These are phyloP conservation scores for Phialocephala sp. DNA, from an alignment of 2,329 filamentous ascomycete species.

Conservation along the genomic window DNA sequence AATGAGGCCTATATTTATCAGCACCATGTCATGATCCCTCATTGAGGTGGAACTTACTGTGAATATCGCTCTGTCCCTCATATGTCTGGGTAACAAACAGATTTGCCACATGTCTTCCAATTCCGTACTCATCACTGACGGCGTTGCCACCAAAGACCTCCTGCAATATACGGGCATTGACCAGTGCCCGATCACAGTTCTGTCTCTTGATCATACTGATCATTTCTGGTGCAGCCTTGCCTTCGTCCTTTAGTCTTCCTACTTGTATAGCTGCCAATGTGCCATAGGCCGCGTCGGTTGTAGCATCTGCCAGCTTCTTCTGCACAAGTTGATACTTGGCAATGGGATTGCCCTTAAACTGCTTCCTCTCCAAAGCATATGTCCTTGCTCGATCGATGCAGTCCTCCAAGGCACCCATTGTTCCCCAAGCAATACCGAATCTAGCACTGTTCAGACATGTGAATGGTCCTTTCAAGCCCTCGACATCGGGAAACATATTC, in stretches of 20 bases:
- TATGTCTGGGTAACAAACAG: conserved; percentile 98
- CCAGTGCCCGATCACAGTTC: conserved; percentile 90
- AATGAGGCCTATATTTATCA: conserved; percentile 63
- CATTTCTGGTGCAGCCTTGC: conserved; percentile 91
- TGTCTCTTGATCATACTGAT: conserved; percentile 96
- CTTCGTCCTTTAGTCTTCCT: conserved; percentile 89
- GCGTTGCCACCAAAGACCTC: conserved; percentile 98
- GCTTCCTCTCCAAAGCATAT: conserved; percentile 91
- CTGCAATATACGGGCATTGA: conserved; percentile 80
- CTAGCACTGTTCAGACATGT: conserved; percentile 92
- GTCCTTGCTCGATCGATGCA: conserved; percentile 79
- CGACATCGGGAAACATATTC: conserved; percentile 93
- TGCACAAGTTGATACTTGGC: conserved; percentile 97
- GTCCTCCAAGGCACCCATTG: conserved; percentile 93
- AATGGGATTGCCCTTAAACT: conserved; percentile 95
- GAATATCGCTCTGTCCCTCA: conserved; percentile 97
- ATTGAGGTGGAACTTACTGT: conserved; percentile 48
- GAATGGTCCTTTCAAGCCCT: conserved; percentile 88
- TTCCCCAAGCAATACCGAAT: conserved; percentile 91
- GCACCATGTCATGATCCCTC: conserved; percentile 22
- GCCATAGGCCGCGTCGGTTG: conserved; percentile 89
- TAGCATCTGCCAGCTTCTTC: conserved; percentile 94
- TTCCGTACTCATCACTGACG: conserved; percentile 96
- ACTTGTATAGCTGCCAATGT: conserved; percentile 91
- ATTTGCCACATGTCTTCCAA: conserved; percentile 94